Evolutionary conservation across 495 filamentous ascomycete species (phyloP).

Genomic region (Aspergillus kassunensis): DNA sequence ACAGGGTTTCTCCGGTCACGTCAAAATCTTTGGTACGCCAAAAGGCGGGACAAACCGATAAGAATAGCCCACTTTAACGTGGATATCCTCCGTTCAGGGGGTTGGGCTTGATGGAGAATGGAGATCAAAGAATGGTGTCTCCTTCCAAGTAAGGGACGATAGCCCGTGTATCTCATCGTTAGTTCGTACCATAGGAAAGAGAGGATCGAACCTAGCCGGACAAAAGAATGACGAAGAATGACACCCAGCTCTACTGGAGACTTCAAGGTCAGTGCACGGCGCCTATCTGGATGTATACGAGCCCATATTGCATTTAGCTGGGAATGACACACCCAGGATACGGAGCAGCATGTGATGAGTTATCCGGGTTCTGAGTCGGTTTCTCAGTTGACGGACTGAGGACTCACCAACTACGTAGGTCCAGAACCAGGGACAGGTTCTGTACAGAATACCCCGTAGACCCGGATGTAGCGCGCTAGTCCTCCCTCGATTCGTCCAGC

Average conservation of each 20-base stretch:
- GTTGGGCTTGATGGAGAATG: not conserved
- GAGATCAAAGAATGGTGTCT: not conserved
- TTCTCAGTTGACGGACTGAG: no score
- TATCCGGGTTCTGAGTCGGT: not conserved
- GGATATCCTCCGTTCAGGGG: conserved; percentile 4
- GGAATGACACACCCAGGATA: no score
- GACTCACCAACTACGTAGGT: not conserved
- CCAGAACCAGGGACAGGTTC: not conserved
- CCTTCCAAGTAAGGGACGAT: not conserved
- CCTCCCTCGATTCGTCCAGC: not conserved
- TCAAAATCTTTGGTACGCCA: conserved; percentile 24
- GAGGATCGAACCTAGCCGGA: no score
- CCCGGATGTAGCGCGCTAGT: no score
- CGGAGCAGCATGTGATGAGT: not conserved
- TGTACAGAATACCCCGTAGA: not conserved
- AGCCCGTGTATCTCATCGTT: not conserved
- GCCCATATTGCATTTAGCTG: no score
- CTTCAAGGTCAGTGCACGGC: no score
- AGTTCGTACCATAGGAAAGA: not conserved
- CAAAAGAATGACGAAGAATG: no score
- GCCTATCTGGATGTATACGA: no score
- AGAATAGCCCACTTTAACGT: conserved; percentile 17
- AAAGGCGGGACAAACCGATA: conserved; percentile 18
- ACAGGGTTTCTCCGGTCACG: conserved; percentile 17
- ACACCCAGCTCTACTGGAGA: no score